Percentiles rank a stretch among this genome's conserved stretches.
Evolutionary conservation across 495 filamentous ascomycete genomes (phyloP).

Genomic region (Penicillium psychrofluorescens): DNA sequence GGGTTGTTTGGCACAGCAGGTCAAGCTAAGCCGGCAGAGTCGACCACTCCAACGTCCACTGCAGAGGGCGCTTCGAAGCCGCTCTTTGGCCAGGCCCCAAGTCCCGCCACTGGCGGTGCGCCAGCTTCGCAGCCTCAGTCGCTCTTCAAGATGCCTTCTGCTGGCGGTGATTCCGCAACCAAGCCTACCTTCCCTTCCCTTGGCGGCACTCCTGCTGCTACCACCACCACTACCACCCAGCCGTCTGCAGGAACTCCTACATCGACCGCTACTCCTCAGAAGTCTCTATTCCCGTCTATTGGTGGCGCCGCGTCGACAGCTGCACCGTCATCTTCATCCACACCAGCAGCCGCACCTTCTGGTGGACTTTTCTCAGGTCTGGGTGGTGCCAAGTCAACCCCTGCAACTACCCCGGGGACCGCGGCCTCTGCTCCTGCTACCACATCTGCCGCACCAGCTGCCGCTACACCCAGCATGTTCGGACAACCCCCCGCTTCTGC

Average conservation of each 20-base stretch:
- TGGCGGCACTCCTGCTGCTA: conserved; percentile 7
- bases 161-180: conserved; percentile 19
- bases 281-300: conserved; percentile 29
- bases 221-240: conserved; percentile 16
- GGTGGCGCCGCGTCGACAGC: conserved; percentile 29
- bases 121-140: conserved; percentile 19
- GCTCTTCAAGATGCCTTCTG: conserved; percentile 29
- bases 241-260: conserved; percentile 22
- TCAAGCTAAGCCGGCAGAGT: conserved; percentile 29
- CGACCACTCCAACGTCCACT: conserved; percentile 27
- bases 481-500: conserved; percentile 17
- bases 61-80: conserved; percentile 16
- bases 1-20: conserved; percentile 34
- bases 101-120: conserved; percentile 6
- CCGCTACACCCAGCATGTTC: conserved; percentile 20
- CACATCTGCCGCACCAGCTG: conserved; percentile 15
- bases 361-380: conserved; percentile 30
- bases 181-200: conserved; percentile 26
- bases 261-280: conserved; percentile 31
- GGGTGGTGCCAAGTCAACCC: conserved; percentile 28
- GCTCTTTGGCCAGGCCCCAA: conserved; percentile 21
- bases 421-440: conserved; percentile 17
- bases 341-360: conserved; percentile 30
- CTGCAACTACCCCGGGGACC: conserved; percentile 21
- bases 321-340: conserved; percentile 30